Base-by-base conservation (phyloP, 192 early-diverging fungal genomes). In the Pilobolus umbonatus region DNA sequence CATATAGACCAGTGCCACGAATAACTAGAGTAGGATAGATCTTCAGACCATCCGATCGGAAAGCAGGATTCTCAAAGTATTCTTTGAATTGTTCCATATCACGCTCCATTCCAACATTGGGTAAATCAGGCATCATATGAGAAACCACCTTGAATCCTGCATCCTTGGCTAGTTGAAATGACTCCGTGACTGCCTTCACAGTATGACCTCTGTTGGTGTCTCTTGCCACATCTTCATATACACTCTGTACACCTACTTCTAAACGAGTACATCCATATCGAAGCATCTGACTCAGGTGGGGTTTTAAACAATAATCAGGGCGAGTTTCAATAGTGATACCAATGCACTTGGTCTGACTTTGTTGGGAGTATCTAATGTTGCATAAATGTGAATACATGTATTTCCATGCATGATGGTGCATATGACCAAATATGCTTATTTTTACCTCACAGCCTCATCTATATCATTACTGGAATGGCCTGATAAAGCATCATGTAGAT, bases 91-190 rank as follows among this genome's bases (percentile, higher is more conserved):
- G 97, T 56, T 97, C 97, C 50, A 99, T 82, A 61, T 99, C 97
- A 29, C 97, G 85, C 72, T 98, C 96, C 94, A 98, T 98, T 15
- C 96, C 96, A 10, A 99, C 96, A 63, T 99, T 99, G 2, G 97
- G 96, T 54, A 99, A 75, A 77, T 99, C 96, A 9, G 97, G 97
- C 97, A 99, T 99, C 97, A 99, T 99, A 59, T 99, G 97, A 14
- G 95, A 86, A 9, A 99, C 97, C 0, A 99, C 88, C 67, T 99
- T 99, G 80, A 94, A 99, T 10, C 97, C 97, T 17, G 94, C 89
- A 62, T 99, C 97, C 72, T 99, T 99, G 57, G 90, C 89, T 49
- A 99, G 73, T 42, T 98, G 96, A 71, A 99, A 99, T 15, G 92
- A 91, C 72, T 99, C 97, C 65, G 87, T 91, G 0, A 99, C 97